Evolutionary conservation across 2,329 filamentous ascomycete genomes (phyloP), one percentile per base, ranked within the genome.

Genomic region (Pseudogymnoascus sp.): DNA sequence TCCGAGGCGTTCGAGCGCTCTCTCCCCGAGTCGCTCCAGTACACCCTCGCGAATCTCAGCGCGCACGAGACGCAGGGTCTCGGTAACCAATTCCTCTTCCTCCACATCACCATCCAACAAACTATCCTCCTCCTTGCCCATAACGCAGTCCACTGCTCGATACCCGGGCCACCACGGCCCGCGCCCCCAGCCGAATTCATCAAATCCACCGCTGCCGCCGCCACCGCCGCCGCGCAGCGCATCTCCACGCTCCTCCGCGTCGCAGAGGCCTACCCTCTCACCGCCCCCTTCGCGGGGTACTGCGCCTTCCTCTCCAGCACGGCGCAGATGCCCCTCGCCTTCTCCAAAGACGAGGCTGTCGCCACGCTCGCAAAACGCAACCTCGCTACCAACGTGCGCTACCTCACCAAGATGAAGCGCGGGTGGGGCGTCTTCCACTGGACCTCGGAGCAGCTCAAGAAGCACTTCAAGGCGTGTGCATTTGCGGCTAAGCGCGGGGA

Each of bases 401-500:
- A 95, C 70, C 78, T 99, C 50, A 88, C 89, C 62, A 95, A 91
- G 75, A 96, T 97, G 90, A 97, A 96, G 79, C 90, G 90, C 65
- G 93, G 95, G 71, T 99, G 95, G 95, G 95, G 93, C 65, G 96
- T 97, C 89, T 97, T 97, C 72, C 91, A 96, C 73, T 97, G 92
- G 77, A 93, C 97, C 83, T 88, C 91, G 0, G 93, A 97, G 73
- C 95, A 93, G 70, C 82, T 97, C 37, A 92, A 95, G 65, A 89
- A 93, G 62, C 86, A 96, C 65, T 99, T 96, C 73, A 86, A 89
- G 61, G 85, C 87, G 59, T 93, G 92, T 69, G 88, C 92, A 15
- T 92, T 97, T 73, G 88, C 88, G n/a, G 86, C 88, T 31, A 81
- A 88, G 62, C 84, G 86, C 68, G 90, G 90, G 9, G 73, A 77